Evolutionary conservation across 1,284 basidiomycete genomes (phyloP), one percentile per base, ranked within the genome.

Genomic region (Trichosporon sp.): DNA sequence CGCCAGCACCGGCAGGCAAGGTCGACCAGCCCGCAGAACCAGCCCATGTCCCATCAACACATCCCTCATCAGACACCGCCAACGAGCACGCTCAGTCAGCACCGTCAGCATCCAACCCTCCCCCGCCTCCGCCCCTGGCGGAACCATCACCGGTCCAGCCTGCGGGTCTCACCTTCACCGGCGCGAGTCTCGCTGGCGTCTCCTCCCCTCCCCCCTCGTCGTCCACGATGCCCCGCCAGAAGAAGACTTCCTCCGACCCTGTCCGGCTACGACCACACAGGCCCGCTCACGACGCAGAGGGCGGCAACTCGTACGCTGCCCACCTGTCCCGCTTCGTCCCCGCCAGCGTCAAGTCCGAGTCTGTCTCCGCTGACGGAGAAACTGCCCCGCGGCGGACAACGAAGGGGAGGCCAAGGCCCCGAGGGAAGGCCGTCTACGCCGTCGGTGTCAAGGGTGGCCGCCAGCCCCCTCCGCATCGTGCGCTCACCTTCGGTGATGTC

Each of bases 391-490:
- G 68, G 31, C 27, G 73, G 74, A 7, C 68, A 18, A n/a, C 29
- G 15, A 29, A 31, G 29, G 56, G 56, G 18, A 8, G 64, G 29
- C 13, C 65, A 15, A 68, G 69, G 66, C 70, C 72, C 1, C 67
- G 66, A 27, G 72, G 68, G 21, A 74, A 72, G 72, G 72, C 70
- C 3, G 66, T 77, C 12, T 75, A 70, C 32, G 68, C 70, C 6
- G 44, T 70, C 8, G 73, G 75, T 18, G 64, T 44, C 38, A 34
- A 42, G 13, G 65, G 53, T n/a, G 69, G 71, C 23, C 69, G 69
- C 18, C 27, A 51, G 0, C 35, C 63, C 3, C 67, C 71, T 2
- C 12, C 47, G 62, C 35, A 47, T 1, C 66, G 29, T 23, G 42
- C 31, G 8, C 63, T 21, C 42, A 51, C 42, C 2, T 64, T 47